Conservation (phyloP, 2,329 filamentous ascomycete species). For the Penicillium glabrum region DNA sequence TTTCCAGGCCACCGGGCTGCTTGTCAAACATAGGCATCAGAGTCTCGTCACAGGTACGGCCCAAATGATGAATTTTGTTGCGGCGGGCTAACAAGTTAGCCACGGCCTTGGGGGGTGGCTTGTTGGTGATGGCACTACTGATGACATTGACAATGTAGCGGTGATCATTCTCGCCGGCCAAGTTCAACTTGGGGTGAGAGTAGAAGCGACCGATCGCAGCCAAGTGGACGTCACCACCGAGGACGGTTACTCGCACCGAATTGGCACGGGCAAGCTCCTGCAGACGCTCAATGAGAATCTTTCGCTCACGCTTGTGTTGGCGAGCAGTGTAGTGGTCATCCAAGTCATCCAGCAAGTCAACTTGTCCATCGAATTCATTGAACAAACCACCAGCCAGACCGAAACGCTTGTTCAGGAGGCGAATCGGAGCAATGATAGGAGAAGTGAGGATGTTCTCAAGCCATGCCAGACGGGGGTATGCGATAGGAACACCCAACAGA, state of each 20-base stretch:
- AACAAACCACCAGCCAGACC: slow-evolving; percentile 83
- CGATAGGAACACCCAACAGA: slow-evolving; percentile 70
- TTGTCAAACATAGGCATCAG: slow-evolving; percentile 63
- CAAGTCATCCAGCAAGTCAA: slow-evolving; percentile 64
- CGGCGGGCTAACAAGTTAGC: slow-evolving; percentile 63
- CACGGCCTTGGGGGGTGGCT: slow-evolving; percentile 64
- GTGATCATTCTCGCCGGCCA: slow-evolving; percentile 59
- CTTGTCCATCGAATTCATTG: slow-evolving; percentile 84
- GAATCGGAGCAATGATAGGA: slow-evolving; percentile 83
- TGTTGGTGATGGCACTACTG: slow-evolving; percentile 66
- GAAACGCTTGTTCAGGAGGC: slow-evolving; percentile 86
- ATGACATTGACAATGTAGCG: slow-evolving; percentile 66
- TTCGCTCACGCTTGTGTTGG: slow-evolving; percentile 87
- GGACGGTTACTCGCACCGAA: slow-evolving; percentile 60
- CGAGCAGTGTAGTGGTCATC: slow-evolving; percentile 81
- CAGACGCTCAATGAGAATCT: slow-evolving; percentile 65
- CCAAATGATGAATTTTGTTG: slow-evolving; percentile 67
- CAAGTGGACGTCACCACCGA: slow-evolving; percentile 65
- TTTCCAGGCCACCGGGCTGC: slow-evolving; percentile 57
- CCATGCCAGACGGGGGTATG: slow-evolving; percentile 79
- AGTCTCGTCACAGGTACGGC: slow-evolving; percentile 64
- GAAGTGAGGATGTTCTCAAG: slow-evolving; percentile 88
- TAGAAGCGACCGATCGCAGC: slow-evolving; percentile 66
- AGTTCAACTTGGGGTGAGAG: slow-evolving; percentile 57
- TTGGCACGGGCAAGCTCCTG: slow-evolving; percentile 59